Base-by-base conservation (phyloP, 768 basidiomycete genomes). In the Pleurotus tuoliensis region DNA sequence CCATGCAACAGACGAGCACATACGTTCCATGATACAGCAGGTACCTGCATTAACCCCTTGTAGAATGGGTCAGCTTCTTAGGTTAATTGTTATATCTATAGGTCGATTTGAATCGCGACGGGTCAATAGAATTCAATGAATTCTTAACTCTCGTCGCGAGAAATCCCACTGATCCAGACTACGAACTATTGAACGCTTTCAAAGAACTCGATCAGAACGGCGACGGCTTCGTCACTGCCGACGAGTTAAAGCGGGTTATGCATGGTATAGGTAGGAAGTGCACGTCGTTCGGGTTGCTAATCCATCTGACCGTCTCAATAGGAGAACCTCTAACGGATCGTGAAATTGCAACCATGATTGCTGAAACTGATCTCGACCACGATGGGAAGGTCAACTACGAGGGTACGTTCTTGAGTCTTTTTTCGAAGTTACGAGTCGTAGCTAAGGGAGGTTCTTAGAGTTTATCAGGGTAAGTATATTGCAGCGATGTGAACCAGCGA, bases 241-340 rank as follows among this genome's bases (percentile, higher is more conserved):
- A 86, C 1, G 95, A 98, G 77, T 72, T 97, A 70, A 81, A 87
- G 67, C 87, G 90, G 64, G 92, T 97, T 64, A 96, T 98, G 95
- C 88, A 82, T 60, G 92, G 85, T 69, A 80, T 97, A 57, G 90
- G 92, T 90, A 63, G 53, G 83, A 11, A 34, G 12, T 22, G 24
- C 25, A 16, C n/a, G 46, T 6, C 20, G 9, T 47, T 16, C 20
- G 13, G 5, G n/a, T 18, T 34, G 12, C 4, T 37, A 16, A 13
- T 34, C 6, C 30, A 38, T 39, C 9, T 38, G 16, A 15, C 22
- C 1, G 16, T 50, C 30, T 34, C 11, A 15, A 18, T 22, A 53
- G 51, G 51, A 25, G 51, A 53, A 20, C 39, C 51, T n/a, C 22
- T 53, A 37, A 40, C 37, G 5, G 51, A 53, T 39, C 39, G 39